Percentiles rank a stretch among this genome's conserved stretches.
Evolutionary conservation across 2,329 filamentous ascomycete genomes (phyloP).

Genomic region (Aspergillus neotritici): DNA sequence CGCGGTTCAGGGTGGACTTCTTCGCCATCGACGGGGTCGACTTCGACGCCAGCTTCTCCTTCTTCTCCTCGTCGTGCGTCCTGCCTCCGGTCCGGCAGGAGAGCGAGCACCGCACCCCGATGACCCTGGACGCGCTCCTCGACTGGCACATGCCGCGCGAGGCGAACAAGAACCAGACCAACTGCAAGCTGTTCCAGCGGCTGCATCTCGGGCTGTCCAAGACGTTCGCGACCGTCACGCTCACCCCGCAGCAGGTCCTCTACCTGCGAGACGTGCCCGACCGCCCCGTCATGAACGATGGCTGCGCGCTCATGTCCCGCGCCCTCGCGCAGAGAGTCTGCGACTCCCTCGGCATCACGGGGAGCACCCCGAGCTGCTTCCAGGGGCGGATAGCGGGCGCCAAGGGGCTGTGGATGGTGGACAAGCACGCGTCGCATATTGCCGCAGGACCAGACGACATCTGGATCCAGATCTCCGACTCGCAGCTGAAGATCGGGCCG

Average conservation of each 20-base stretch:
- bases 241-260: conserved; percentile 36
- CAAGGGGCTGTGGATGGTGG: conserved; percentile 59
- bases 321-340: conserved; percentile 46
- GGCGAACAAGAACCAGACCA: conserved; percentile 33
- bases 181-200: conserved; percentile 44
- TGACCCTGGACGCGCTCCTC: conserved; percentile 36
- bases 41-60: conserved; percentile 20
- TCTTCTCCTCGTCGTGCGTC: conserved; percentile 2
- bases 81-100: conserved; percentile 21
- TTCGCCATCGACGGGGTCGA: conserved; percentile 43
- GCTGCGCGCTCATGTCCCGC: conserved; percentile 52
- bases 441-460: conserved; percentile 27
- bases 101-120: conserved; percentile 29
- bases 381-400: conserved; percentile 56
- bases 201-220: conserved; percentile 41
- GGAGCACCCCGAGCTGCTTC: conserved; percentile 46
- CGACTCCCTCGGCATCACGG: conserved; percentile 36
- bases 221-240: conserved; percentile 35
- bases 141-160: conserved; percentile 42
- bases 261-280: conserved; percentile 24
- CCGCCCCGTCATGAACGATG: conserved; percentile 43
- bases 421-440: conserved; percentile 30
- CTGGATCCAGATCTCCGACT: conserved; percentile 54
- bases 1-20: conserved; percentile 32
- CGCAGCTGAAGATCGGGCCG: conserved; percentile 52